Conservation (phyloP, 73 alveolate species). For the Paramecium octaurelia region DNA sequence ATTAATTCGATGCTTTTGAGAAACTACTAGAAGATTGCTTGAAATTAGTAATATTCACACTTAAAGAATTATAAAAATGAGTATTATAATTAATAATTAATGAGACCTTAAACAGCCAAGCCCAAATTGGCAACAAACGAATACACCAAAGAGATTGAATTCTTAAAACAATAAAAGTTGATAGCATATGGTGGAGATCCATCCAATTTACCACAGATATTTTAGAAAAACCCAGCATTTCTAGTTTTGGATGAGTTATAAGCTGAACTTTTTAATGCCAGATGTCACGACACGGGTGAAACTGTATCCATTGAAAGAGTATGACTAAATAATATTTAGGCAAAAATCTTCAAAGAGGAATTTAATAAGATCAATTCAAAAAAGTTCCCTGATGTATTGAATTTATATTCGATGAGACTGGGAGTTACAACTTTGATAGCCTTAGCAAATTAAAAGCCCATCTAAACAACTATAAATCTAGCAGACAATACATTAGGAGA, state of each 20-base stretch:
- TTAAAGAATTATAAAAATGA: neutral
- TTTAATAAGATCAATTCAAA: conserved; percentile 82
- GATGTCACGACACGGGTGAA: conserved; percentile 95
- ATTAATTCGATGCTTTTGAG: neutral
- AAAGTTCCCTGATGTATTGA: conserved; percentile 76
- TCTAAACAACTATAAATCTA: conserved; percentile 79
- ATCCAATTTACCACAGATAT: conserved; percentile 20
- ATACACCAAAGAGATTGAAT: conserved; percentile 8
- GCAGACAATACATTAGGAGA: conserved; percentile 96
- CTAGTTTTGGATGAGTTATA: conserved; percentile 77
- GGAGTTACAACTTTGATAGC: conserved; percentile 93
- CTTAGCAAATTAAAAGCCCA: conserved; percentile 74
- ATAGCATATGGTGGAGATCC: conserved; percentile 43
- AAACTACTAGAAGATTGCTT: neutral
- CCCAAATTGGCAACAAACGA: neutral
- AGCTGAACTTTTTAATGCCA: conserved; percentile 84
- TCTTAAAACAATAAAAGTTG: neutral
- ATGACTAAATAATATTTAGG: conserved; percentile 66
- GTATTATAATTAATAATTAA: neutral
- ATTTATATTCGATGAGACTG: conserved; percentile 85
- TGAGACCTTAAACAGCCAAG: conserved; percentile 47
- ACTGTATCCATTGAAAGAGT: conserved; percentile 53
- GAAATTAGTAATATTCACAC: neutral
- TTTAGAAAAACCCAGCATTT: conserved; percentile 68
- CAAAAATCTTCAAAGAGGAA: conserved; percentile 93